A percentile compares a stretch with the other conserved stretches of the same genome.
Evolutionary conservation across 352 stramenopile species (phyloP).

Genomic region (Phytophthora megakarya): DNA sequence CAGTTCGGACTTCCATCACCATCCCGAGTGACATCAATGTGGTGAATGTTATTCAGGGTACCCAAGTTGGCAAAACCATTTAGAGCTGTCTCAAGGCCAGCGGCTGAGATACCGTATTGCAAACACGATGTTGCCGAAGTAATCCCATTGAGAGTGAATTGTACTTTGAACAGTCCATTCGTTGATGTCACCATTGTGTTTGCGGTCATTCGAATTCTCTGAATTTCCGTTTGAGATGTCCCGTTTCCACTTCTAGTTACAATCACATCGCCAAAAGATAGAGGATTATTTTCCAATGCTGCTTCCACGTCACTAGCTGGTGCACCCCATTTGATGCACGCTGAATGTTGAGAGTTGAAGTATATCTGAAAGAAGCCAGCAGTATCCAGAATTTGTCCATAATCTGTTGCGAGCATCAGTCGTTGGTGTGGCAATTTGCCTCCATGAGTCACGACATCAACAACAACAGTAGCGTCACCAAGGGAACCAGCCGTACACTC

Average conservation of each 20-base stretch:
- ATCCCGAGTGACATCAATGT: constrained; percentile 69
- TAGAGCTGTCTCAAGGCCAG: constrained; percentile 59
- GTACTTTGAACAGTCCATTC: constrained; percentile 60
- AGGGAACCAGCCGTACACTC: constrained; percentile 34
- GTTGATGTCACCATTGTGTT: constrained; percentile 61
- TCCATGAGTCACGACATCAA: constrained; percentile 74
- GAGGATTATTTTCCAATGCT: constrained; percentile 39
- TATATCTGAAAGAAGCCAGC: constrained; percentile 63
- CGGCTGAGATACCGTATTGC: constrained; percentile 69
- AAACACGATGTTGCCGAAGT: constrained; percentile 67
- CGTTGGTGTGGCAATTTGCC: constrained; percentile 80
- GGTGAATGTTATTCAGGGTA: constrained; percentile 27
- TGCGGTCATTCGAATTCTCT: constrained; percentile 71
- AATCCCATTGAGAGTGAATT: constrained; percentile 60
- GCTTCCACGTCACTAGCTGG: constrained; percentile 49
- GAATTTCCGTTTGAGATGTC: constrained; percentile 66
- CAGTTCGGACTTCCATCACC: constrained; percentile 66
- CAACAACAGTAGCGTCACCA: constrained; percentile 23
- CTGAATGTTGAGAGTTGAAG: constrained; percentile 28
- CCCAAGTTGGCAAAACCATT: constrained; percentile 63
- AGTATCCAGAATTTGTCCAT: constrained; percentile 61
- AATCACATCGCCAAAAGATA: constrained; percentile 54
- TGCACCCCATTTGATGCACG: constrained; percentile 67
- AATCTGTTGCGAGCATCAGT: constrained; percentile 83
- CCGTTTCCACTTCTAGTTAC: constrained; percentile 66